Conservation (phyloP, 2,329 filamentous ascomycete genomes). For the Arachnomyces sp. region DNA sequence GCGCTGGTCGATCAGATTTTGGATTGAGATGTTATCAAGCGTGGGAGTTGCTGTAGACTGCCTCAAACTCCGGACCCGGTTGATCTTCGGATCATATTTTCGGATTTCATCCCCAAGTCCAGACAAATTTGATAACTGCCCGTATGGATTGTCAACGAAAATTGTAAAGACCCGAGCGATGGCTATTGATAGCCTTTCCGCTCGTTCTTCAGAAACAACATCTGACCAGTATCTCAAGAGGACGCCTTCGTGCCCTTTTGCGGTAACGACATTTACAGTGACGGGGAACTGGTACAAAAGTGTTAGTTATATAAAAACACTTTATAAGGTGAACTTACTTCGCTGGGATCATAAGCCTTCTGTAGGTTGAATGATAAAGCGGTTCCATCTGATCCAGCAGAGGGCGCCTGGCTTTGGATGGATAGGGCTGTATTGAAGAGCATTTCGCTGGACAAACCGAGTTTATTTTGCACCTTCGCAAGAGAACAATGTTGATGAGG, state of each 20-base stretch:
- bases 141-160: conserved; percentile 23
- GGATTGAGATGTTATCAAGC: too few relatives aligned
- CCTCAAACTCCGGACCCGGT: too few relatives aligned
- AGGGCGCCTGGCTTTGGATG: conserved; percentile 12
- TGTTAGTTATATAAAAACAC: too few relatives aligned
- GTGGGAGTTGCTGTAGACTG: too few relatives aligned
- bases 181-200: conserved; percentile 20
- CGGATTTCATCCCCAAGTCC: too few relatives aligned
- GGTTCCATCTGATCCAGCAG: conserved; percentile 9
- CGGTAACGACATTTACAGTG: conserved; percentile 24
- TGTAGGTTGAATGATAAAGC: conserved; percentile 8
- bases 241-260: conserved; percentile 27
- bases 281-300: too few relatives aligned
- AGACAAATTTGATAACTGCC: too few relatives aligned
- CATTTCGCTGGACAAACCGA: conserved; percentile 8
- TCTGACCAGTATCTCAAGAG: conserved; percentile 34
- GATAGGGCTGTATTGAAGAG: conserved; percentile 14
- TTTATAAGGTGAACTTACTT: conserved; percentile 8
- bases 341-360: conserved; percentile 12
- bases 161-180: conserved; percentile 25
- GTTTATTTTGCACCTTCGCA: conserved; percentile 11
- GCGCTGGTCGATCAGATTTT: too few relatives aligned
- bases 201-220: conserved; percentile 27
- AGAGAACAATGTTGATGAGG: conserved; percentile 13
- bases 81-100: too few relatives aligned